Conservation (phyloP, 108 stramenopile species). For the Nitzschia sp. region DNA sequence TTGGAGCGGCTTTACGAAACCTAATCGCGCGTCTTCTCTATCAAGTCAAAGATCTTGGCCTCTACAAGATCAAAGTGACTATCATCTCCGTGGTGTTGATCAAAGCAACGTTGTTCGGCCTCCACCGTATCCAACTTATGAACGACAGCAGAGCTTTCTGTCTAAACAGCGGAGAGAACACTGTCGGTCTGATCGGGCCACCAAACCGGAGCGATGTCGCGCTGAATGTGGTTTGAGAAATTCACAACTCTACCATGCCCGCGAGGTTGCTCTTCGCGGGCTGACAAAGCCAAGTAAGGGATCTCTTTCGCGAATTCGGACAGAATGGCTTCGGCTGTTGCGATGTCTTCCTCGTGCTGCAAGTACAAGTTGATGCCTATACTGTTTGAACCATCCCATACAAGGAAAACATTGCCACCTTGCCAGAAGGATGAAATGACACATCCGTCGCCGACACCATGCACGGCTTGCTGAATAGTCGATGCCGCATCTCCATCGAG, state of each 20-base stretch:
- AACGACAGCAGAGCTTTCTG: no score
- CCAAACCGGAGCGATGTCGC: neutral
- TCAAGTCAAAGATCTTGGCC: no score
- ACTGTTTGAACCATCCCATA: conserved; percentile 40
- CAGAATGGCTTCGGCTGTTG: neutral
- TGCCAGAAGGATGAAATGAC: conserved; percentile 8
- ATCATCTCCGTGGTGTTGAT: no score
- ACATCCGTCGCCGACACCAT: conserved; percentile 33
- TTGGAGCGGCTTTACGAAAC: no score
- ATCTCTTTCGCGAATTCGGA: neutral
- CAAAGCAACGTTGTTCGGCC: no score
- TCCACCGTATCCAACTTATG: no score
- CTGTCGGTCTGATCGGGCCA: no score
- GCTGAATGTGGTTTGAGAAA: neutral
- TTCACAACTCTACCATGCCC: neutral
- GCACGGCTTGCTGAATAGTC: no score
- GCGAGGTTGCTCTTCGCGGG: neutral
- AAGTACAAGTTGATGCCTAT: conserved; percentile 35
- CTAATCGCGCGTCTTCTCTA: no score
- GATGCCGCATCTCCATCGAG: no score
- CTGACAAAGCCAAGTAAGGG: neutral
- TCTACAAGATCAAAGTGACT: no score
- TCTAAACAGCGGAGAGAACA: no score
- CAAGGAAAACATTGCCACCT: conserved; percentile 24
- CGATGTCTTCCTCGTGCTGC: neutral